phyloP scores from a whole-genome alignment of 257 asterid genomes.

The Perilla frutescens region DNA sequence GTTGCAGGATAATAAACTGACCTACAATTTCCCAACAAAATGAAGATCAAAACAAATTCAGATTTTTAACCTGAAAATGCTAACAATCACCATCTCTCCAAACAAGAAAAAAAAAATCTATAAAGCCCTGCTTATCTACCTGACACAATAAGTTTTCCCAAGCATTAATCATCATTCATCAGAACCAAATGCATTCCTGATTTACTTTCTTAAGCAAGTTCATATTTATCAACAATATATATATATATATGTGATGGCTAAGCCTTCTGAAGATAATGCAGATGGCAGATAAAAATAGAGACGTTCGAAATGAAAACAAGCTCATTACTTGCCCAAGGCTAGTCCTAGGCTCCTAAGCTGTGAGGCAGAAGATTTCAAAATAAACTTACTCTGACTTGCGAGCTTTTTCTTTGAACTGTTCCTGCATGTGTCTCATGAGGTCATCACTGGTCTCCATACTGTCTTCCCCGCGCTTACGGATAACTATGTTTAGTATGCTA shows the following conservation, averaged over 20 bases:
- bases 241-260: constrained; percentile 9
- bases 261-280: constrained; percentile 24
- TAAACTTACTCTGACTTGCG: constrained; percentile 96
- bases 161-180: constrained; percentile 22
- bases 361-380: constrained; percentile 33
- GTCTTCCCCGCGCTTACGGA: constrained; percentile 85
- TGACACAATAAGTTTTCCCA: constrained; percentile 14
- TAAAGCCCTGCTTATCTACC: constrained; percentile 6
- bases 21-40: constrained; percentile 62
- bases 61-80: background rate
- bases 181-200: constrained; percentile 10
- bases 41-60: constrained; percentile 40
- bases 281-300: constrained; percentile 24
- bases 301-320: constrained; percentile 16
- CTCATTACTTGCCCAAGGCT: constrained; percentile 24
- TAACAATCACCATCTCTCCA: constrained; percentile 31
- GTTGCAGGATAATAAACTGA: constrained; percentile 96
- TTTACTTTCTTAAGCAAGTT: background rate
- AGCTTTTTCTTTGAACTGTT: constrained; percentile 98
- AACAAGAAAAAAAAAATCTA: constrained; percentile 6
- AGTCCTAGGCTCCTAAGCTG: constrained; percentile 26
- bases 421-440: constrained; percentile 98
- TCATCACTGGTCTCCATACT: constrained; percentile 88
- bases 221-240: constrained; percentile 4
- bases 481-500: constrained; percentile 86